Base-by-base conservation (phyloP, 176 grass and related monocot species). In the Aegilops umbellulata region DNA sequence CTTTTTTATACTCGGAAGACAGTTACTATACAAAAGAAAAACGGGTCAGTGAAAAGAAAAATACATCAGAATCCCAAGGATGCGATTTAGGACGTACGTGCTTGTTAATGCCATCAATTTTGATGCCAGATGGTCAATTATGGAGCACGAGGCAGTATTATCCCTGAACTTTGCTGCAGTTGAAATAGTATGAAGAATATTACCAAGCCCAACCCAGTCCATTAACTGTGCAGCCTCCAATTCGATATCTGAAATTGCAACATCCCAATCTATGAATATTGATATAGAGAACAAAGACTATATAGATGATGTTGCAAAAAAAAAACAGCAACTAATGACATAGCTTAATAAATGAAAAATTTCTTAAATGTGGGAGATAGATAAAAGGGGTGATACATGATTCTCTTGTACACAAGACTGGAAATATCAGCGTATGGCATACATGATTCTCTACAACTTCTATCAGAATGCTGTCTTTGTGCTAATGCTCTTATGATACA, bases 381-480 rank as follows among this genome's bases (percentile, higher is more conserved):
- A 47, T 47, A 44, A 3, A 44, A 44, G 42, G 42, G 42, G 42
- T 44, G 42, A 44, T 44, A 44, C 12, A 44, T 47, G 44, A 41
- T 41, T 41, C 38, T 69, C 97, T 98, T 91, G 97, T 98, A 36
- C 97, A 98, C 2, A 94, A 94, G 8, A 98, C 84, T 98, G 97
- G 97, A 98, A 98, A 87, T 98, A 98, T 82, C 97, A 98, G 84
- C 92, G 97, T 30, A 88, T 98, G 42, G 97, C 94, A 32, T 96
- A 98, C 88, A 95, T 98, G 92, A 91, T 99, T 80, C 76, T 99
- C 4, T 99, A 99, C 89, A 99, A 99, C 80, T 96, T 99, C 79
- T 96, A 99, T 47, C 94, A 92, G 31, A 99, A 99, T 90, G 97
- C 94, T 78, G 97, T 96, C 22, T 99, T 99, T 69, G 97, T 99